Evolutionary conservation across 176 grass and related monocot species (phyloP).

Genomic region (Carex parvula): DNA sequence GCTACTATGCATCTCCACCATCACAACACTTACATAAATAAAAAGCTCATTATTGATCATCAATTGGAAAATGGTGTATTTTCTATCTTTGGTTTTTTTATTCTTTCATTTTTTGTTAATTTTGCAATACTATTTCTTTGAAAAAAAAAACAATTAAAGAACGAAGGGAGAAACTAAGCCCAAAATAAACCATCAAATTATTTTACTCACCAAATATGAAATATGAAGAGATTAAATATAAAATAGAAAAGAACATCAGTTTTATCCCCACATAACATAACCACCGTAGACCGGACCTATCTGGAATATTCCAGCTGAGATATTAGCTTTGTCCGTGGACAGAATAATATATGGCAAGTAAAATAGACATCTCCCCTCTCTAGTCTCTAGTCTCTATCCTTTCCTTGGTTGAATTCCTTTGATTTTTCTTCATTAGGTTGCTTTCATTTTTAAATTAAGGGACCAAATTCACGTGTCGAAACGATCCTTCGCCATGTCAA

Average conservation of each 20-base stretch:
- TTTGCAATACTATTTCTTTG: background rate
- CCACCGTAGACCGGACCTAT: background rate
- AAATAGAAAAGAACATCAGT: background rate
- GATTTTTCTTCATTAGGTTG: slow-evolving; percentile 16
- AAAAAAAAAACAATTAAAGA: background rate
- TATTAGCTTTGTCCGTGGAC: slow-evolving; percentile 17
- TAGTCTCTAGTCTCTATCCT: background rate
- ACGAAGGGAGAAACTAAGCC: background rate
- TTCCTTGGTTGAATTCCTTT: slow-evolving; percentile 1
- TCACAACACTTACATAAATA: no score
- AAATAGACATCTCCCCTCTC: slow-evolving; percentile 3
- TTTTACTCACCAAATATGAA: background rate
- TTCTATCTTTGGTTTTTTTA: no score
- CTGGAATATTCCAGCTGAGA: background rate
- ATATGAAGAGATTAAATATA: background rate
- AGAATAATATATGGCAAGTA: background rate
- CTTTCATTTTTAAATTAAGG: background rate
- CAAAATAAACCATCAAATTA: background rate
- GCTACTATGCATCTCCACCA: no score
- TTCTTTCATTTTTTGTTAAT: no score
- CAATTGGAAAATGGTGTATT: no score
- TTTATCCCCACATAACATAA: background rate
- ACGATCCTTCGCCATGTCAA: background rate
- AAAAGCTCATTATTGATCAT: no score
- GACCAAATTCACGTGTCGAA: slow-evolving; percentile 31